These are phyloP conservation scores for Lodderomyces orthopsilosis DNA, from an alignment of 1,139 yeast genomes.

Conservation along the genomic window DNA sequence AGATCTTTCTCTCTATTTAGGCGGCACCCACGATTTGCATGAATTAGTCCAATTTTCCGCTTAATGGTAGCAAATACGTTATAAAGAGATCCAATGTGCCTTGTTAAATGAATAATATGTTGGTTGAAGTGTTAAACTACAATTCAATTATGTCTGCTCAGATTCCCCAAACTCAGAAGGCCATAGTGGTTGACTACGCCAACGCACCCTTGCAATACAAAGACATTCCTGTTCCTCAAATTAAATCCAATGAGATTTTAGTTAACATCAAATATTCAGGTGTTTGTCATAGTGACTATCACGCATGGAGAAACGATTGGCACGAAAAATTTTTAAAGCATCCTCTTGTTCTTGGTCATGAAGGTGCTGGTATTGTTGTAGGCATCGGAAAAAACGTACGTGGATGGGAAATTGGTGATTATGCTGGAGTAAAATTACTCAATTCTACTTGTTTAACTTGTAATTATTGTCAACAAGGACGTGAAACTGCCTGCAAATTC, in stretches of 20 bases:
- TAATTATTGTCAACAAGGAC: conserved; percentile 62
- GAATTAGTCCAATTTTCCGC: too few relatives aligned
- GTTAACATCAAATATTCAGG: conserved; percentile 72
- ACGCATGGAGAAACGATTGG: conserved; percentile 83
- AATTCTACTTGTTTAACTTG: conserved; percentile 69
- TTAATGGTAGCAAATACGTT: too few relatives aligned
- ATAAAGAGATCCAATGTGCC: too few relatives aligned
- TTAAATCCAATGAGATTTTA: conserved; percentile 65
- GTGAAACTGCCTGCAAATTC: conserved; percentile 63
- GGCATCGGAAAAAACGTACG: conserved; percentile 64
- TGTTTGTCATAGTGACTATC: conserved; percentile 77
- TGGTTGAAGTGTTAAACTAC: too few relatives aligned
- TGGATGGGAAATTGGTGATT: conserved; percentile 68
- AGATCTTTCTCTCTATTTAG: too few relatives aligned
- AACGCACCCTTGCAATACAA: conserved; percentile 51
- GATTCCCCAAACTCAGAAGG: conserved; percentile 38
- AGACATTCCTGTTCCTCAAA: conserved; percentile 66
- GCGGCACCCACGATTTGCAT: too few relatives aligned
- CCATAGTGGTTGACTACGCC: conserved; percentile 34
- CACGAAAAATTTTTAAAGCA: conserved; percentile 44
- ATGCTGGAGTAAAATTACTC: conserved; percentile 74
- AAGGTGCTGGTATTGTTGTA: conserved; percentile 80
- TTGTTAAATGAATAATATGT: too few relatives aligned
- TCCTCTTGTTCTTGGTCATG: conserved; percentile 81
- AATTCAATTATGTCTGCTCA: neutral